Base-by-base conservation (phyloP, 2,329 filamentous ascomycete species). In the Sphaceloma murrayae region DNA sequence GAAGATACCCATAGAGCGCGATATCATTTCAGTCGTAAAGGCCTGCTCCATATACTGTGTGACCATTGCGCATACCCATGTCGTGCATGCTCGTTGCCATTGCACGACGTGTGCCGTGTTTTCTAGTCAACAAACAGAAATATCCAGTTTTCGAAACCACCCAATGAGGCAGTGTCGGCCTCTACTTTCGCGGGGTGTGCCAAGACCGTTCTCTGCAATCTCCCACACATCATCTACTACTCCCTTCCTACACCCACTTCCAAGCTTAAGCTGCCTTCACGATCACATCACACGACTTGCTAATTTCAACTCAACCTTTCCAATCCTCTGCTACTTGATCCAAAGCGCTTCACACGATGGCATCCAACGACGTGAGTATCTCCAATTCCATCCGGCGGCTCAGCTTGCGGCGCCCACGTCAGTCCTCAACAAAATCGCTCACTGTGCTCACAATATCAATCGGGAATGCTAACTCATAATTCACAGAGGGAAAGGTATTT, bases 401-500 rank as follows among this genome's bases (percentile, higher is more conserved):
- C 43, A 33, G 30, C 43, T 34, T 30, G 30, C 30, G 17, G n/a
- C 30, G 8, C 36, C 34, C 34, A 40, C 34, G 26, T 40, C 19
- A 30, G 18, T 19, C 27, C 49, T 44, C 49, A 51, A 49, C 49
- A 49, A 49, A 48, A 45, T 38, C 39, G 34, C 43, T 32, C 24
- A 30, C 24, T 34, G 31, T 30, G 33, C 46, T 42, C 42, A 32
- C 9, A 13, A 22, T 17, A 14, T 14, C 29, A 31, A 40, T 30
- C 36, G 36, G 29, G 22, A 21, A 32, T 11, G 29, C 29, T 43
- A 13, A 46, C 36, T 45, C 43, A 18, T 17, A 9, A 48, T 44
- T 39, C 54, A 50, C 58, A 70, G 67, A 68, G 68, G 58, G 67
- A 70, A 60, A 70, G 67, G 67, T 70, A 69, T 46, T 39, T 39